Evolutionary conservation across 208 protist genomes (phyloP).

Genomic region (Entamoeba dispar): DNA sequence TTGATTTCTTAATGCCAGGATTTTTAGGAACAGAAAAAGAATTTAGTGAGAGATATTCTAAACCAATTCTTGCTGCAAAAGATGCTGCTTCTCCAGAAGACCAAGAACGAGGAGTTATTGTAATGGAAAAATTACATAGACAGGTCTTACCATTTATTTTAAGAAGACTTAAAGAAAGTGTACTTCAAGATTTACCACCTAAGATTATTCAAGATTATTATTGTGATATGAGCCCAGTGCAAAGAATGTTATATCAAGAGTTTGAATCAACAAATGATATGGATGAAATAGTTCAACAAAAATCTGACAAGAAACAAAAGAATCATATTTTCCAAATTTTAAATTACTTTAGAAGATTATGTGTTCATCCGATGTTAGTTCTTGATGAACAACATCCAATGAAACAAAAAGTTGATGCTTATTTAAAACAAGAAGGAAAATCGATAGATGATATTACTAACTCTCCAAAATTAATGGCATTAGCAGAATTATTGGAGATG

Average conservation of each 20-base stretch:
- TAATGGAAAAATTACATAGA: not conserved
- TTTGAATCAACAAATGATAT: not conserved
- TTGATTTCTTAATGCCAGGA: constrained; percentile 55
- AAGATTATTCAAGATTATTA: constrained; percentile 41
- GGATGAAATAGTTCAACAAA: not conserved
- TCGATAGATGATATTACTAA: not conserved
- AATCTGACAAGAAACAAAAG: not conserved
- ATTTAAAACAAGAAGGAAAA: not conserved
- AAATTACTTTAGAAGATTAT: constrained; percentile 49
- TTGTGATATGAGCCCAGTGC: not conserved
- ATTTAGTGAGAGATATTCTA: constrained; percentile 23
- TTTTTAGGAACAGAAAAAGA: constrained; percentile 40
- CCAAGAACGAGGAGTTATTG: not conserved
- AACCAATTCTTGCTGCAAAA: not conserved
- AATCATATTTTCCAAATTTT: not conserved
- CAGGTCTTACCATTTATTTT: constrained; percentile 69
- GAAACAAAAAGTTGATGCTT: not conserved
- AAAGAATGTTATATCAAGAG: constrained; percentile 3
- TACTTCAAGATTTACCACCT: constrained; percentile 71
- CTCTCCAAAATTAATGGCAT: not conserved
- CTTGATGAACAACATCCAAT: constrained; percentile 10
- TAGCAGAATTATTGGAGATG: not conserved
- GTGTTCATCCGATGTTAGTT: constrained; percentile 53
- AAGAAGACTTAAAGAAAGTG: constrained; percentile 81
- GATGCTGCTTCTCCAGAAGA: not conserved